Conservation (phyloP, 352 stramenopile species). For the Globisporangium cederbergense region DNA sequence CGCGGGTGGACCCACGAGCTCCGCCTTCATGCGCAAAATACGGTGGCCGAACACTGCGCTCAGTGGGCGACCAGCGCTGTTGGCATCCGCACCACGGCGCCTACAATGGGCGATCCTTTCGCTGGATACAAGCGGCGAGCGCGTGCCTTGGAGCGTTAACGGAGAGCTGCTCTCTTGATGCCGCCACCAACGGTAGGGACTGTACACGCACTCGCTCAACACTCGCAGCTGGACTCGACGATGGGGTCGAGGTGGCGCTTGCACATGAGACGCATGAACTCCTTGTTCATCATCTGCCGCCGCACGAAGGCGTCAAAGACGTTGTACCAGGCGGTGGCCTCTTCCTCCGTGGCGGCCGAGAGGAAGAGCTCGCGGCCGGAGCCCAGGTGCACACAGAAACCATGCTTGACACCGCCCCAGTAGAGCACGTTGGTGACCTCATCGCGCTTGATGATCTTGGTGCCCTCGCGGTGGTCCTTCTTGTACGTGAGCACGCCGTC, state of each 20-base stretch:
- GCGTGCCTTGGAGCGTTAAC: not conserved
- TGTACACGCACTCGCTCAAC: constrained; percentile 9
- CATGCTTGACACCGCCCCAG: constrained; percentile 54
- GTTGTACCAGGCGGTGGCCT: constrained; percentile 52
- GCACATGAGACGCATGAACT: constrained; percentile 47
- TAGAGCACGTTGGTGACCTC: constrained; percentile 62
- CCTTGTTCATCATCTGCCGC: constrained; percentile 35
- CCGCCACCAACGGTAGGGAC: not conserved
- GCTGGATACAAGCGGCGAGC: not conserved
- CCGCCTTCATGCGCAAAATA: not conserved
- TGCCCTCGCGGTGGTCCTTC: constrained; percentile 41
- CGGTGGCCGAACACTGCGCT: not conserved
- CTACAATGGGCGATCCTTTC: not conserved
- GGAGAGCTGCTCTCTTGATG: not conserved
- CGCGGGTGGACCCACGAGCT: not conserved
- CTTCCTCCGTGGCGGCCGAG: constrained; percentile 42
- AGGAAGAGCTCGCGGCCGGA: constrained; percentile 52
- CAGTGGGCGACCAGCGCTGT: not conserved
- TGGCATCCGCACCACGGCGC: too few species aligned
- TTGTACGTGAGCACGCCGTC: constrained; percentile 60
- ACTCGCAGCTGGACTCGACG: constrained; percentile 37
- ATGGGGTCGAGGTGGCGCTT: constrained; percentile 46
- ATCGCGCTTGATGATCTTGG: constrained; percentile 45
- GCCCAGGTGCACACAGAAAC: constrained; percentile 51
- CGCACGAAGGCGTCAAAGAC: constrained; percentile 44